phyloP scores from a whole-genome alignment of 2,329 filamentous ascomycete species.

The Fusarium sp. region DNA sequence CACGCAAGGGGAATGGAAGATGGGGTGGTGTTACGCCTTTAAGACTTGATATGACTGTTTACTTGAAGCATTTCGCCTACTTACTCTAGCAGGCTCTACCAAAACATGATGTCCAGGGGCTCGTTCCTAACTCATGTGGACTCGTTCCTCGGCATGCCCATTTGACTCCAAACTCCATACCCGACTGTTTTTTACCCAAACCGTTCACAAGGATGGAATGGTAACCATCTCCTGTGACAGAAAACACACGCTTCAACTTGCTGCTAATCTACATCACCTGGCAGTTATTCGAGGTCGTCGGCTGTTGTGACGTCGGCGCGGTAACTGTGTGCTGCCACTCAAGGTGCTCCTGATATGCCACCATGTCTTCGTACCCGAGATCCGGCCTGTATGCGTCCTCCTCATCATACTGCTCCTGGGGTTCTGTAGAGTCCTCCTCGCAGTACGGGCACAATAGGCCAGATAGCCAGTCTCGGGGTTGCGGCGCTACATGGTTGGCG shows the following conservation, averaged over 20 bases:
- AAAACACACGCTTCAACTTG: background rate
- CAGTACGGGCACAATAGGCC: slow-evolving; percentile 63
- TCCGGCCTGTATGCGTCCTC: slow-evolving; percentile 59
- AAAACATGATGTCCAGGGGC: slow-evolving; percentile 22
- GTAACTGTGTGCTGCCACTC: slow-evolving; percentile 62
- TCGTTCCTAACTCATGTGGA: slow-evolving; percentile 17
- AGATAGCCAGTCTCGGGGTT: slow-evolving; percentile 60
- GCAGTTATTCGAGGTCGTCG: slow-evolving; percentile 51
- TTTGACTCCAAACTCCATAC: slow-evolving; percentile 41
- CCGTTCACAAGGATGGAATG: slow-evolving; percentile 7
- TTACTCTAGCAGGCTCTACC: slow-evolving; percentile 30
- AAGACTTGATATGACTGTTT: slow-evolving; percentile 40
- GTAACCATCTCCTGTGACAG: background rate
- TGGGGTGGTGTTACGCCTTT: slow-evolving; percentile 2
- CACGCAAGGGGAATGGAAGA: background rate
- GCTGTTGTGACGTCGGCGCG: slow-evolving; percentile 50
- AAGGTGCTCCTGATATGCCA: slow-evolving; percentile 61
- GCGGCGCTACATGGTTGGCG: slow-evolving; percentile 63
- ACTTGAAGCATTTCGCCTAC: slow-evolving; percentile 15
- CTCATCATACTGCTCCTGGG: slow-evolving; percentile 57
- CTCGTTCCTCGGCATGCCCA: slow-evolving; percentile 5
- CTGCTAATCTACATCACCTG: slow-evolving; percentile 53
- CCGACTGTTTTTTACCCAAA: slow-evolving; percentile 26
- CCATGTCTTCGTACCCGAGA: slow-evolving; percentile 60
- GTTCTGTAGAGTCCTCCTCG: slow-evolving; percentile 58